These are phyloP conservation scores for Tolypocladium tropicale DNA, from an alignment of 2,329 filamentous ascomycete species.

Conservation along the genomic window DNA sequence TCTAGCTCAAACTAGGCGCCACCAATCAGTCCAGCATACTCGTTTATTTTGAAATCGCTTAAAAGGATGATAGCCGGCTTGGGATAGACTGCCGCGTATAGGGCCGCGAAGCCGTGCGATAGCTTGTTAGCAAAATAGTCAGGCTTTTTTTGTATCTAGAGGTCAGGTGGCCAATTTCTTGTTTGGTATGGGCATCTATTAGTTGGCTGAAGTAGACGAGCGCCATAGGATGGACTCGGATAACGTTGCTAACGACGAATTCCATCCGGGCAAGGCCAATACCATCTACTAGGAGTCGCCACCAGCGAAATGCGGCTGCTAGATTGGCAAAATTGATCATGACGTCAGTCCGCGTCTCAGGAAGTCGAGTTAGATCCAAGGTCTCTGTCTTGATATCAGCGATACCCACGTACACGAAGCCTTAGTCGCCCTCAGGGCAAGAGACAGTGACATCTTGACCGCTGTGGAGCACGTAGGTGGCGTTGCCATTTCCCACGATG, in stretches of 20 bases:
- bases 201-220: slow-evolving; percentile 22
- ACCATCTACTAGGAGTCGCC: slow-evolving; percentile 25
- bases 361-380: slow-evolving; percentile 16
- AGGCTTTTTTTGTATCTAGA: slow-evolving; percentile 21
- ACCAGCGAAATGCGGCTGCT: slow-evolving; percentile 26
- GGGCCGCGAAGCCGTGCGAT: slow-evolving; percentile 21
- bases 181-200: slow-evolving; percentile 13
- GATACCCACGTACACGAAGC: slow-evolving; percentile 25
- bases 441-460: slow-evolving; percentile 26
- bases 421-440: slow-evolving; percentile 25
- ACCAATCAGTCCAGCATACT: slow-evolving; percentile 27
- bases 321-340: slow-evolving; percentile 29
- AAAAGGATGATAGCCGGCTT: slow-evolving; percentile 26
- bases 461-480: slow-evolving; percentile 24
- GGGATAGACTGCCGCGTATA: slow-evolving; percentile 26
- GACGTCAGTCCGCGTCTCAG: slow-evolving; percentile 16
- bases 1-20: slow-evolving; percentile 26
- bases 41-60: slow-evolving; percentile 31
- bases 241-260: slow-evolving; percentile 25
- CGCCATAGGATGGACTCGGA: slow-evolving; percentile 26
- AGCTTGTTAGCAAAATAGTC: slow-evolving; percentile 28
- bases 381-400: slow-evolving; percentile 20
- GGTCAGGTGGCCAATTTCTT: slow-evolving; percentile 17
- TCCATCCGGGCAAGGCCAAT: slow-evolving; percentile 30
- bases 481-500: slow-evolving; percentile 23